phyloP scores from a whole-genome alignment of 352 stramenopile species.

The Phytophthora ohioensis region DNA sequence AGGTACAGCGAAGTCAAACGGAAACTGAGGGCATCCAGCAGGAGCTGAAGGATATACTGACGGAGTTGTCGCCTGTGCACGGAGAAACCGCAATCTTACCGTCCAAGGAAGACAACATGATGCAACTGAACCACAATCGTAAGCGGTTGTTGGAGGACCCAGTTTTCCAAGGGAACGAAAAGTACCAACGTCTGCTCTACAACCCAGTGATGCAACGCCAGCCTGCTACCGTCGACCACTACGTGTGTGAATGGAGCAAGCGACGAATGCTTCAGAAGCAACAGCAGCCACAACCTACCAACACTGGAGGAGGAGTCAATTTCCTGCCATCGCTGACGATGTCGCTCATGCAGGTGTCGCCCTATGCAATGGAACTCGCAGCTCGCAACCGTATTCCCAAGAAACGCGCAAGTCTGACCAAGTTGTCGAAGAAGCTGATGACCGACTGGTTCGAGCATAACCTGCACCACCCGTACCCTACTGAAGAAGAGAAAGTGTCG shows the following conservation, averaged over 20 bases:
- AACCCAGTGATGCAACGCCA: conserved; percentile 12
- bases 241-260: conserved; percentile 47
- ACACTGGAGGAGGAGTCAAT: background rate
- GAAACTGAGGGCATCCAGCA: conserved; percentile 23
- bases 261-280: conserved; percentile 35
- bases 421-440: conserved; percentile 75
- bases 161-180: conserved; percentile 39
- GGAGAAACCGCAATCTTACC: conserved; percentile 14
- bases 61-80: conserved; percentile 25
- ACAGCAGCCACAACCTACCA: background rate
- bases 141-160: conserved; percentile 45
- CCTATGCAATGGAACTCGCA: conserved; percentile 49
- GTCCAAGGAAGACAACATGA: conserved; percentile 26
- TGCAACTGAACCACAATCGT: conserved; percentile 28
- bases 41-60: conserved; percentile 39
- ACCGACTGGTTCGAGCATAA: conserved; percentile 87
- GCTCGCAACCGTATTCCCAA: conserved; percentile 52
- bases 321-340: conserved; percentile 13
- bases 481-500: conserved; percentile 84
- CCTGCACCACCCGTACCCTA: conserved; percentile 86
- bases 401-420: conserved; percentile 81
- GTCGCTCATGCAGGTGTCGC: conserved; percentile 36
- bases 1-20: no score
- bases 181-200: conserved; percentile 42
- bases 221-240: conserved; percentile 20